phyloP scores from a whole-genome alignment of 2,329 filamentous ascomycete species.

The Aspergillus fructus region DNA sequence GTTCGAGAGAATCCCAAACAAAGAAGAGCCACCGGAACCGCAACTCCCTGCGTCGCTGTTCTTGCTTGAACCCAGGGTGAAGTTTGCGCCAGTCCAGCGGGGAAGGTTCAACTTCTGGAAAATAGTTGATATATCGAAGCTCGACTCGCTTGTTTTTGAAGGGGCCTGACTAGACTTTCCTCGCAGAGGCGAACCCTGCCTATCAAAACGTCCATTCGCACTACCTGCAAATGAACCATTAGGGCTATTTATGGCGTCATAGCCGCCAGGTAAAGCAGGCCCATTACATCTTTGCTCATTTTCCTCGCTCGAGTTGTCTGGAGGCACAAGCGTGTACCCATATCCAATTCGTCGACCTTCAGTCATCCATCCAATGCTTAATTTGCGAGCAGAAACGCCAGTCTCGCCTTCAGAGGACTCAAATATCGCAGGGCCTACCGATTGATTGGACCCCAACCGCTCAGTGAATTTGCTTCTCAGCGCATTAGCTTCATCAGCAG shows the following conservation, averaged over 20 bases:
- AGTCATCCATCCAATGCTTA: slow-evolving; percentile 45
- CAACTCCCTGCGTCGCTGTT: slow-evolving; percentile 12
- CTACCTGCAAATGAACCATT: background rate
- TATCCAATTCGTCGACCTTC: slow-evolving; percentile 41
- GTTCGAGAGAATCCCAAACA: slow-evolving; percentile 22
- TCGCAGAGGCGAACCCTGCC: background rate
- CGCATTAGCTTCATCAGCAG: slow-evolving; percentile 1
- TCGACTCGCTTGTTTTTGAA: slow-evolving; percentile 8
- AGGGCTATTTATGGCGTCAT: background rate
- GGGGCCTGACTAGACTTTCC: background rate
- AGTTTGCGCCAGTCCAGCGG: slow-evolving; percentile 15
- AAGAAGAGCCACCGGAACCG: slow-evolving; percentile 12
- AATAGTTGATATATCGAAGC: slow-evolving; percentile 14
- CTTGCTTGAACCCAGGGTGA: slow-evolving; percentile 10
- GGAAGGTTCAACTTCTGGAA: slow-evolving; percentile 14
- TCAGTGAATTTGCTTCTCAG: slow-evolving; percentile 35
- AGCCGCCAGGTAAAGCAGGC: background rate
- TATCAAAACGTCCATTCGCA: background rate
- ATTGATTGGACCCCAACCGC: slow-evolving; percentile 24
- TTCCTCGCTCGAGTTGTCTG: slow-evolving; percentile 19
- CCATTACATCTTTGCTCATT: background rate
- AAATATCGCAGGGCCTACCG: slow-evolving; percentile 2
- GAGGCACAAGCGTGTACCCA: slow-evolving; percentile 36
- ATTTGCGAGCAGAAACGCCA: slow-evolving; percentile 27
- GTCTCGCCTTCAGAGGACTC: slow-evolving; percentile 1